A percentile compares a stretch with the other conserved stretches of the same genome.
Conservation (phyloP, 176 grass and related monocot genomes). For the Aegilops speltoides region DNA sequence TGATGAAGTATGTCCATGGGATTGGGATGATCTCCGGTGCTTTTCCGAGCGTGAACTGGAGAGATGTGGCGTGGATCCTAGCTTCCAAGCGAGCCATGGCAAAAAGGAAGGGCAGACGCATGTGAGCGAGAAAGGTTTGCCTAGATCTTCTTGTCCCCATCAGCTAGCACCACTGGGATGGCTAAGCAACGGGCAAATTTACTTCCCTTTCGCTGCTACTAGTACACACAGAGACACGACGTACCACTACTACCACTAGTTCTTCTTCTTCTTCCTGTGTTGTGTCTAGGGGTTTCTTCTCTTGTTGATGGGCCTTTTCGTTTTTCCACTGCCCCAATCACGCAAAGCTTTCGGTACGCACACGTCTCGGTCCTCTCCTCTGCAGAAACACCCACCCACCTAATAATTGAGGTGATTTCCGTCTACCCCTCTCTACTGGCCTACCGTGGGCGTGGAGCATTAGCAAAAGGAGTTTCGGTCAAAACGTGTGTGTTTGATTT, state of each 20-base stretch:
- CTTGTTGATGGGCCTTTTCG: background rate
- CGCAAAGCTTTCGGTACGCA: slow-evolving; percentile 33
- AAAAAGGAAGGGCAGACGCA: slow-evolving; percentile 21
- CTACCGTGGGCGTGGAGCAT: slow-evolving; percentile 18
- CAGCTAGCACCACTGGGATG: background rate
- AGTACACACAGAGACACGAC: background rate
- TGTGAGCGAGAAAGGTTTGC: slow-evolving; percentile 21
- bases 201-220: no score
- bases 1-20: slow-evolving; percentile 5
- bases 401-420: slow-evolving; percentile 40
- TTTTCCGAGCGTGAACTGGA: slow-evolving; percentile 11
- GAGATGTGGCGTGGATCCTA: background rate
- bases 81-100: slow-evolving; percentile 24
- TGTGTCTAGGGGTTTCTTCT: background rate
- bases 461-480: background rate
- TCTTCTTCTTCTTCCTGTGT: background rate
- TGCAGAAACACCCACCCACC: slow-evolving; percentile 9
- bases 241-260: background rate
- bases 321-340: slow-evolving; percentile 25
- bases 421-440: background rate
- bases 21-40: slow-evolving; percentile 17
- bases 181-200: background rate
- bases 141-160: slow-evolving; percentile 26
- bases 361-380: slow-evolving; percentile 35
- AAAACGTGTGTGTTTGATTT: background rate